Percentiles rank a stretch among this genome's conserved stretches.
These are phyloP conservation scores for Carex parvula DNA, from an alignment of 176 grass and related monocot genomes.

Conservation along the genomic window DNA sequence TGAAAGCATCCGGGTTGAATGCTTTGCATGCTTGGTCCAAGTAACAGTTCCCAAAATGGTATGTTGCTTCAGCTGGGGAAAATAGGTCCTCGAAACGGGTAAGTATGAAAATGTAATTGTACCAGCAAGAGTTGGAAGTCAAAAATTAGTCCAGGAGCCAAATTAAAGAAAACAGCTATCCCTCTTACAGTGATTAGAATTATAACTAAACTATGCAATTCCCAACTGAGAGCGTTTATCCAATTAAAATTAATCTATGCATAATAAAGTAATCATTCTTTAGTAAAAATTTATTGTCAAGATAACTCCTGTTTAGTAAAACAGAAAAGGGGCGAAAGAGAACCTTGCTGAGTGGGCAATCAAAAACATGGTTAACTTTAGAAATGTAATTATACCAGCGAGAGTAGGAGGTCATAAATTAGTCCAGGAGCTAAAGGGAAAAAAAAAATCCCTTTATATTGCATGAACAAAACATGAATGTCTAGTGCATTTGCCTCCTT, in stretches of 20 bases:
- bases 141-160: not conserved
- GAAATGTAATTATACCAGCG: not conserved
- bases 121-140: not conserved
- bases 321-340: not conserved
- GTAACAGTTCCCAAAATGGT: too few species aligned
- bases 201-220: too few species aligned
- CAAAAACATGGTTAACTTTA: conserved; percentile 89
- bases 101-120: not conserved
- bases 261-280: not conserved
- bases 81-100: not conserved
- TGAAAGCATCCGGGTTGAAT: not conserved
- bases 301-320: not conserved
- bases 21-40: not conserved
- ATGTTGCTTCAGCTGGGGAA: not conserved
- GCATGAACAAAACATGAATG: not conserved
- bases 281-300: too few species aligned
- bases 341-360: conserved; percentile 52
- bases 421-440: not conserved
- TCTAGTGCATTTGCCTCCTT: not conserved
- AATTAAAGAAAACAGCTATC: not conserved
- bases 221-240: too few species aligned
- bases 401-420: not conserved
- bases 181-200: not conserved
- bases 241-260: not conserved
- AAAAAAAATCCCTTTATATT: not conserved